Conservation (phyloP, 805 yeast species). For the Teunomyces pallodes region DNA sequence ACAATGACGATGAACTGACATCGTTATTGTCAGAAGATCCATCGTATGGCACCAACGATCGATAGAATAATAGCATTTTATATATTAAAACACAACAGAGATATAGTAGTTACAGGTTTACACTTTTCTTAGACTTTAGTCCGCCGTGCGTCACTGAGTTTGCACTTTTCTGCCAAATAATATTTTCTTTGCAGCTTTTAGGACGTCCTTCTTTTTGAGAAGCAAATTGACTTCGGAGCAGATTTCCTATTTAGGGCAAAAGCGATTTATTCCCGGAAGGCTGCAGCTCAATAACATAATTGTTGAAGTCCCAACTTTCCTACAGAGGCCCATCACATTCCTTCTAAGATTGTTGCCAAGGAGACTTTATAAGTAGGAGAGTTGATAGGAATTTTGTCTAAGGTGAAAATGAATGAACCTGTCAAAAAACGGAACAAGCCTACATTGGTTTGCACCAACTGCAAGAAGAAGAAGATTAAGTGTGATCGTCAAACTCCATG, state of each 20-base stretch:
- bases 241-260: neutral
- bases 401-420: neutral
- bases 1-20: conserved; percentile 9
- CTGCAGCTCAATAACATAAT: neutral
- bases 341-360: neutral
- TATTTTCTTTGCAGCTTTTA: too few species aligned
- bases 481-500: conserved; percentile 31
- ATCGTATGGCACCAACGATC: neutral
- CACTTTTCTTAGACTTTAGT: neutral
- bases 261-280: neutral
- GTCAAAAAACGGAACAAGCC: conserved; percentile 18
- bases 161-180: neutral
- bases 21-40: conserved; percentile 4
- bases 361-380: neutral
- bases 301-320: neutral
- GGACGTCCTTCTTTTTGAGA: too few species aligned
- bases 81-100: neutral
- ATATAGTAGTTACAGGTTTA: neutral
- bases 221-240: neutral
- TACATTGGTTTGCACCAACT: conserved; percentile 27
- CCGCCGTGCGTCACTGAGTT: neutral
- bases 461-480: conserved; percentile 31
- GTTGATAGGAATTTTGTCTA: too few species aligned
- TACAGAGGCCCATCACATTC: neutral
- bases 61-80: neutral